Conservation (phyloP, 2,329 filamentous ascomycete species). For the Huntiella savannae region DNA sequence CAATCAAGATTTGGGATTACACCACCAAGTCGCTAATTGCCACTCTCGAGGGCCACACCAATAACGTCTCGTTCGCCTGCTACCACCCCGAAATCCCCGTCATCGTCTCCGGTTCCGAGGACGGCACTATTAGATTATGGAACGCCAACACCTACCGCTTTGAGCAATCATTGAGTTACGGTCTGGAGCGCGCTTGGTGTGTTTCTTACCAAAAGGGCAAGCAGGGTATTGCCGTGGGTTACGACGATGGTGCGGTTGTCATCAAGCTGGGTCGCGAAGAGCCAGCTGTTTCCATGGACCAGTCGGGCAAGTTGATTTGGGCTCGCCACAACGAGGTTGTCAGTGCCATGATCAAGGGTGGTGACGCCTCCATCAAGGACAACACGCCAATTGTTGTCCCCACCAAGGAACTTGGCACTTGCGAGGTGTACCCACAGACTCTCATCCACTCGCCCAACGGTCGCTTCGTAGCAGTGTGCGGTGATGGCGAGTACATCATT, state of each 20-base stretch:
- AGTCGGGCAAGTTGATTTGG: slow-evolving; percentile 90
- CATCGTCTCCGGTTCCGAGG: slow-evolving; percentile 94
- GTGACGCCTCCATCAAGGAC: slow-evolving; percentile 66
- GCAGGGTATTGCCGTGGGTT: slow-evolving; percentile 87
- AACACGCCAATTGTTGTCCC: slow-evolving; percentile 70
- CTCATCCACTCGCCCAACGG: slow-evolving; percentile 92
- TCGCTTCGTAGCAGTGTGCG: slow-evolving; percentile 61
- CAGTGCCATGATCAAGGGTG: slow-evolving; percentile 85
- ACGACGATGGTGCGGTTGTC: slow-evolving; percentile 93
- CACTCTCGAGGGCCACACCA: slow-evolving; percentile 89
- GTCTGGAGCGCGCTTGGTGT: slow-evolving; percentile 91
- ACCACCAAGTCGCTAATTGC: slow-evolving; percentile 95
- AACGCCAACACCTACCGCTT: slow-evolving; percentile 93
- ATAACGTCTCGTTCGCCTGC: slow-evolving; percentile 94
- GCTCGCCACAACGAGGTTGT: slow-evolving; percentile 89
- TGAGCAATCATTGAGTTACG: slow-evolving; percentile 91
- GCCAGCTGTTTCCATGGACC: slow-evolving; percentile 93
- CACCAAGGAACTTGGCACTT: slow-evolving; percentile 87
- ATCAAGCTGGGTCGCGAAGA: slow-evolving; percentile 96
- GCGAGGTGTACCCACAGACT: slow-evolving; percentile 91
- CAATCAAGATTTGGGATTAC: slow-evolving; percentile 98
- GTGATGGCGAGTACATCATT: slow-evolving; percentile 97
- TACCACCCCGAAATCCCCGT: slow-evolving; percentile 94
- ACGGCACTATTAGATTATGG: slow-evolving; percentile 96
- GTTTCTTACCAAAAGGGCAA: slow-evolving; percentile 87